These are phyloP conservation scores for Pythium aphanidermatum DNA, from an alignment of 352 stramenopile genomes.

Conservation along the genomic window DNA sequence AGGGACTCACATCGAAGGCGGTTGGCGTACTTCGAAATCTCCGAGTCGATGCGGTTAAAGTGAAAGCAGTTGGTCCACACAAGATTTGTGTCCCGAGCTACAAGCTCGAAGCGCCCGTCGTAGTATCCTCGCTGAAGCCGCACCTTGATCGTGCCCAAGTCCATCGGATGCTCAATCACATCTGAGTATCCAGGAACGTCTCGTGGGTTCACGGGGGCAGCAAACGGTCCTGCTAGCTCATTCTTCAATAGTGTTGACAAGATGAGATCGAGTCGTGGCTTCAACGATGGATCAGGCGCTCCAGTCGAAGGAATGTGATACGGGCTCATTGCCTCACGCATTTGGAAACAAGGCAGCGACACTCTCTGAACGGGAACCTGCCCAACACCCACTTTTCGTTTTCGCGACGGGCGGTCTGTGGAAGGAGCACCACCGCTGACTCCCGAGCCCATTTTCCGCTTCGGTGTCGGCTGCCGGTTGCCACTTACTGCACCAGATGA, in stretches of 20 bases:
- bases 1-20: slow-evolving; percentile 63
- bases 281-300: slow-evolving; percentile 40
- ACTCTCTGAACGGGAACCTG: slow-evolving; percentile 20
- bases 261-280: slow-evolving; percentile 51
- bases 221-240: slow-evolving; percentile 61
- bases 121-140: slow-evolving; percentile 67
- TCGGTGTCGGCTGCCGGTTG: slow-evolving; percentile 42
- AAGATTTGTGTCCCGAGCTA: slow-evolving; percentile 62
- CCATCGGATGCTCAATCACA: slow-evolving; percentile 84
- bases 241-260: slow-evolving; percentile 56
- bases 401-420: slow-evolving; percentile 33
- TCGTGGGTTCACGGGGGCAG: slow-evolving; percentile 54
- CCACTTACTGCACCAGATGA: no score
- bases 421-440: slow-evolving; percentile 12
- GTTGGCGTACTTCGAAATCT: slow-evolving; percentile 76
- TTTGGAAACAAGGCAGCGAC: slow-evolving; percentile 54
- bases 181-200: slow-evolving; percentile 65
- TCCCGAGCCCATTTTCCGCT: slow-evolving; percentile 32
- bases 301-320: slow-evolving; percentile 18
- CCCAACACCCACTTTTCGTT: slow-evolving; percentile 20
- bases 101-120: slow-evolving; percentile 41
- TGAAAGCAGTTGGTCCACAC: slow-evolving; percentile 85
- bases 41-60: slow-evolving; percentile 72
- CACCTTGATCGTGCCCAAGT: slow-evolving; percentile 86
- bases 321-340: slow-evolving; percentile 27